Base-by-base conservation (phyloP, 352 stramenopile genomes). In the Phytopythium ostracodes region DNA sequence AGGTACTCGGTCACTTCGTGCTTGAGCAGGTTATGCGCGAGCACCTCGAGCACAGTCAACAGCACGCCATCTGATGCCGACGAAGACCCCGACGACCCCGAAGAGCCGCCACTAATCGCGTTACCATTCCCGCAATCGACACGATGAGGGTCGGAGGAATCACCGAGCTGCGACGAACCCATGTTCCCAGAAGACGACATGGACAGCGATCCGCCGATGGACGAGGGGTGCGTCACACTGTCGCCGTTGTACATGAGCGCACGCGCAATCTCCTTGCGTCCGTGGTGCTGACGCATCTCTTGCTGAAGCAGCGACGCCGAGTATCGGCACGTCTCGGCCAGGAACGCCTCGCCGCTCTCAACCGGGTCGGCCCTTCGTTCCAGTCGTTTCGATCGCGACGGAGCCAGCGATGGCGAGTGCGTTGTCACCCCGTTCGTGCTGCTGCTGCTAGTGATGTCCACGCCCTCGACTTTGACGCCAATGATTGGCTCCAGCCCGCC, bases 21-120 rank as follows among this genome's bases (percentile, higher is more conserved):
- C 60, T 91, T 91, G n/a, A 96, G 63, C 44, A 96, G 54, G 31
- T 82, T 90, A 64, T 96, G 87, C 11, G 81, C 79, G 14, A 96
- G 64, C 9, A 91, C 80, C 55, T 66, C 73, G 24, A 96, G 65
- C 4, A 90, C 79, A 17, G 81, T 86, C 29, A 75, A 68, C 24
- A 88, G 60, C 0, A 79, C 84, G 18, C 82, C 84, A 18, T 44
- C 65, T n/a, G 71, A 63, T 18, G 64, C 25, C 0, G 60, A 64
- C 47, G 67, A 61, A 18, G 71, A 63, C 22, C 62, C 29, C 0
- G 57, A 67, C 56, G 66, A 66, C 18, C 65, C 68, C 44, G 59
- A 58, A 58, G 68, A 67, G 40, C 54, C 35, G 40, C 59, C 70
- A 18, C 31, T 36, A 56, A 40, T 53, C 4, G n/a, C 31, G 46